Evolutionary conservation across 495 filamentous ascomycete species (phyloP).

Genomic region (Lasiosphaeria hispida): DNA sequence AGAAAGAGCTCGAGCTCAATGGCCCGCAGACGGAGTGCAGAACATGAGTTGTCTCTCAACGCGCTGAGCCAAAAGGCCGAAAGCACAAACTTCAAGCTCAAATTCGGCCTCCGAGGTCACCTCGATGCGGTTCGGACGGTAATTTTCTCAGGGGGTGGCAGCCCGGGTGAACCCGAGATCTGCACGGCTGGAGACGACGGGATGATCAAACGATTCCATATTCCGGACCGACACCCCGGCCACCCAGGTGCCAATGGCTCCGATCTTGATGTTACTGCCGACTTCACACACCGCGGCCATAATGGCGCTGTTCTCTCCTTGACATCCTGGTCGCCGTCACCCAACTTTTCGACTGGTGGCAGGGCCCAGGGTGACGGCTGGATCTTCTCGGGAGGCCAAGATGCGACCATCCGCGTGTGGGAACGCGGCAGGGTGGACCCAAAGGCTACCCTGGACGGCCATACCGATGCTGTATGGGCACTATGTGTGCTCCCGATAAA

Average conservation of each 20-base stretch:
- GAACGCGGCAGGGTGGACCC: slow-evolving; percentile 90
- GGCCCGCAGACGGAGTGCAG: slow-evolving; percentile 54
- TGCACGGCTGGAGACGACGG: slow-evolving; percentile 96
- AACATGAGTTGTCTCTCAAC: slow-evolving; percentile 52
- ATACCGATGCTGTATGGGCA: slow-evolving; percentile 94
- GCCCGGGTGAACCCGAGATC: slow-evolving; percentile 90
- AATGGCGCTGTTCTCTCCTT: slow-evolving; percentile 83
- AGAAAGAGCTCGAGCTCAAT: slow-evolving; percentile 74
- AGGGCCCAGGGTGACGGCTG: slow-evolving; percentile 85
- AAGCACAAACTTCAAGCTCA: slow-evolving; percentile 77
- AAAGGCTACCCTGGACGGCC: slow-evolving; percentile 90
- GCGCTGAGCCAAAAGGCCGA: slow-evolving; percentile 52
- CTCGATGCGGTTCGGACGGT: slow-evolving; percentile 89
- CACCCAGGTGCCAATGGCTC: slow-evolving; percentile 51
- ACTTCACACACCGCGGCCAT: slow-evolving; percentile 94
- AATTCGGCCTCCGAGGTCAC: slow-evolving; percentile 88
- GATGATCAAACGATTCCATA: slow-evolving; percentile 93
- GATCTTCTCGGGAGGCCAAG: slow-evolving; percentile 96
- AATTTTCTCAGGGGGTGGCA: slow-evolving; percentile 94
- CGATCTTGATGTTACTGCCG: slow-evolving; percentile 85
- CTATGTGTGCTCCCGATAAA: slow-evolving; percentile 91
- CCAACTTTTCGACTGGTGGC: slow-evolving; percentile 84
- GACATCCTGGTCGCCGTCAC: slow-evolving; percentile 78
- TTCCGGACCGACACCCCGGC: slow-evolving; percentile 64
- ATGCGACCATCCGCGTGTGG: slow-evolving; percentile 91